phyloP scores from a whole-genome alignment of 805 yeast genomes.

The Millerago galiae region DNA sequence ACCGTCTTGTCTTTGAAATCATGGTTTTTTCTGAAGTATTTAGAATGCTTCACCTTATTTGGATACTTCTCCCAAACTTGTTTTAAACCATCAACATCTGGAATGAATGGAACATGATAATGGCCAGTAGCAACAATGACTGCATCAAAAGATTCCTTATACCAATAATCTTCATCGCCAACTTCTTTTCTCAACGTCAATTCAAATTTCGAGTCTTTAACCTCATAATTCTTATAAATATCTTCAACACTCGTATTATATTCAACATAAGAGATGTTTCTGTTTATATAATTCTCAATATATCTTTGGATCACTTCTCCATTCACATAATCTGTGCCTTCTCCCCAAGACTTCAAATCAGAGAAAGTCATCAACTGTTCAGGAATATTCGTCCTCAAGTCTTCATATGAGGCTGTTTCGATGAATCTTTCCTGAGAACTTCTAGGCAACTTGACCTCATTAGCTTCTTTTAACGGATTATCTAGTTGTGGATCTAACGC shows the following conservation, averaged over 20 bases:
- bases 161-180: constrained; percentile 29
- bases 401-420: constrained; percentile 27
- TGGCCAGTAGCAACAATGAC: constrained; percentile 52
- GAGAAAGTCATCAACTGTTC: constrained; percentile 41
- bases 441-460: neutral
- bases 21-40: constrained; percentile 36
- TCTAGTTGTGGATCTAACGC: constrained; percentile 25
- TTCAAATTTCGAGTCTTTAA: constrained; percentile 20
- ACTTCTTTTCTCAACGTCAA: constrained; percentile 25
- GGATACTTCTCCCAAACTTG: constrained; percentile 16
- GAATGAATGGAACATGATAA: constrained; percentile 46
- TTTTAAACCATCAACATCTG: constrained; percentile 40
- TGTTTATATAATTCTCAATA: constrained; percentile 38
- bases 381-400: constrained; percentile 34
- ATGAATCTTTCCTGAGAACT: constrained; percentile 20
- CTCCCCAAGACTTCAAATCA: constrained; percentile 33
- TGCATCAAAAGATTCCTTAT: constrained; percentile 29
- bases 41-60: constrained; percentile 29
- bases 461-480: constrained; percentile 4
- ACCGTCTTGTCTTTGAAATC: constrained; percentile 27
- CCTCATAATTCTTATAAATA: constrained; percentile 20
- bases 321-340: constrained; percentile 28
- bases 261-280: constrained; percentile 23
- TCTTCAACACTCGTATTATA: constrained; percentile 34
- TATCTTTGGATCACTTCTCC: constrained; percentile 51